phyloP scores from a whole-genome alignment of 768 basidiomycete genomes.

The Lactarius vividus region DNA sequence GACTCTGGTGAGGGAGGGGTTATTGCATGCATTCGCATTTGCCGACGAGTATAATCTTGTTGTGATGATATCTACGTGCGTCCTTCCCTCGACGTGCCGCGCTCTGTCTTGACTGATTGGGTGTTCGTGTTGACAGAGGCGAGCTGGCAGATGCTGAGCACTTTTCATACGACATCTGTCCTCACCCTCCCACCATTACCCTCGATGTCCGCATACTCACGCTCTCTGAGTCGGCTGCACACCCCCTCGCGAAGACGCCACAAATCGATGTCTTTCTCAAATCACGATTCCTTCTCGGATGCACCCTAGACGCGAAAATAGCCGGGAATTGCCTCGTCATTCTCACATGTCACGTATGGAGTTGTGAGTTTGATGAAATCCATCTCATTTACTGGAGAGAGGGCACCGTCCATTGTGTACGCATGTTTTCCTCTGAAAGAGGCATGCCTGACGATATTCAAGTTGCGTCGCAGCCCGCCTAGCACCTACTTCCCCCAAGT shows the following conservation, averaged over 20 bases:
- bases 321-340: slow-evolving; percentile 19
- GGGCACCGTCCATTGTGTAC: slow-evolving; percentile 15
- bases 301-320: slow-evolving; percentile 20
- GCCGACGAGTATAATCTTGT: slow-evolving; percentile 21
- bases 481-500: slow-evolving; percentile 22
- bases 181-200: slow-evolving; percentile 10
- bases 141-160: slow-evolving; percentile 3
- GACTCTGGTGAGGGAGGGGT: slow-evolving; percentile 17
- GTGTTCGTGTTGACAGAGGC: neutral
- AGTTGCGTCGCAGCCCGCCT: slow-evolving; percentile 22
- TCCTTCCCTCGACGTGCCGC: neutral
- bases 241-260: slow-evolving; percentile 19
- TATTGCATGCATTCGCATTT: slow-evolving; percentile 22
- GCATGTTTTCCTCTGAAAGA: neutral
- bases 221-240: slow-evolving; percentile 16
- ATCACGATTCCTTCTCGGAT: slow-evolving; percentile 20
- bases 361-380: slow-evolving; percentile 20
- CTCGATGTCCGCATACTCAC: slow-evolving; percentile 22
- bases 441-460: neutral
- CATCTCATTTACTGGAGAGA: slow-evolving; percentile 23
- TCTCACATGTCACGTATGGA: slow-evolving; percentile 22
- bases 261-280: slow-evolving; percentile 18
- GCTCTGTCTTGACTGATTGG: neutral
- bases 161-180: slow-evolving; percentile 6
- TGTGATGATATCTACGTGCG: slow-evolving; percentile 18